A percentile compares a stretch with the other conserved stretches of the same genome.
Conservation (phyloP, 305 asterid genomes). For the Fraxinus platypoda region DNA sequence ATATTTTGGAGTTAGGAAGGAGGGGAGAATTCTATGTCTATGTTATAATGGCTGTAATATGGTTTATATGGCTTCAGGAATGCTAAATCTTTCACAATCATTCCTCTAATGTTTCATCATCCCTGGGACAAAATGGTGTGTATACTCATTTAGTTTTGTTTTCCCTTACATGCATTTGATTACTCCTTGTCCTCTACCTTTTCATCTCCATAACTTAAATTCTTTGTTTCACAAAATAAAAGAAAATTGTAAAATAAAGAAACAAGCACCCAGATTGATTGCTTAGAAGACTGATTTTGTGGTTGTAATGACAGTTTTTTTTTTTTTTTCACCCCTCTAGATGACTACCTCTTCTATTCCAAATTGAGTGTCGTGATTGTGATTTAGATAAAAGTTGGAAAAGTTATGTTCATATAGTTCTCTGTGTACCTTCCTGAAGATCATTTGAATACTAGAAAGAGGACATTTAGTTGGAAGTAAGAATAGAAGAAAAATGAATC, state of each 20-base stretch:
- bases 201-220: background rate
- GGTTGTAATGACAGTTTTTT: background rate
- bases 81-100: background rate
- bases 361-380: background rate
- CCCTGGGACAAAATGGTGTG: background rate
- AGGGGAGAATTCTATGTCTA: background rate
- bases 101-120: background rate
- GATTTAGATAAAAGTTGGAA: background rate
- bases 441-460: background rate
- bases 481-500: background rate
- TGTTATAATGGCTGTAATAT: background rate
- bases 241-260: background rate
- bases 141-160: background rate
- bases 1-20: background rate
- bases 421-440: background rate
- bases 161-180: background rate
- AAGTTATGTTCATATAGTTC: background rate
- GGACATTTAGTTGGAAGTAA: background rate
- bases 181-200: background rate
- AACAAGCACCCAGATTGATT: background rate
- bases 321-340: background rate
- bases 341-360: background rate
- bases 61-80: background rate
- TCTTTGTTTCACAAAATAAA: background rate
- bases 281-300: background rate